These are phyloP conservation scores for Neurospora sp. DNA, from an alignment of 2,329 filamentous ascomycete species.

Conservation along the genomic window DNA sequence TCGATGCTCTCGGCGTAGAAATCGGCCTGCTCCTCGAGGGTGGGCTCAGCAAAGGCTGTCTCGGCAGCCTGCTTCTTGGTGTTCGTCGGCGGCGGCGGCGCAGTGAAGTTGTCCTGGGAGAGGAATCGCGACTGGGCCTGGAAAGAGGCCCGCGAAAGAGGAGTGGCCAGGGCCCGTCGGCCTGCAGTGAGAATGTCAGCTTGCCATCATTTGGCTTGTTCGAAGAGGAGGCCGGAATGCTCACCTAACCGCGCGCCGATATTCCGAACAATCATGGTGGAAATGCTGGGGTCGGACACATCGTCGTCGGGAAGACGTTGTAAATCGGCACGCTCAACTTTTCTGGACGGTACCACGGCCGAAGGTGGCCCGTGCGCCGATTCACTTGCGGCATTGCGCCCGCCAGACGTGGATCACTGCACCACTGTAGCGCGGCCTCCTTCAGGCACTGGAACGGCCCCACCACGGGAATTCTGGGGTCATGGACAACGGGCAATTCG, in stretches of 20 bases:
- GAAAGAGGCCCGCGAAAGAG: constrained; percentile 29
- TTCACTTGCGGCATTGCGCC: not conserved
- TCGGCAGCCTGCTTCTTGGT: constrained; percentile 4
- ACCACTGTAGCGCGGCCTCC: not conserved
- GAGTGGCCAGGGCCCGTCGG: constrained; percentile 40
- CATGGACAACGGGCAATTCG: not conserved
- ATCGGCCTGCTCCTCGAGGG: constrained; percentile 3
- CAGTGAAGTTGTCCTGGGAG: constrained; percentile 15
- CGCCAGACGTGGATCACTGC: not conserved
- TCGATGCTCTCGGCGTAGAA: constrained; percentile 3
- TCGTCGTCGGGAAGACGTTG: constrained; percentile 1
- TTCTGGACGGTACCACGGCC: constrained; percentile 12
- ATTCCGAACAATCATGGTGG: constrained; percentile 47
- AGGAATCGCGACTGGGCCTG: constrained; percentile 27
- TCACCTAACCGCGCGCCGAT: constrained; percentile 44
- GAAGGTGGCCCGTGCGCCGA: constrained; percentile 14
- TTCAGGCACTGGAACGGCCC: not conserved
- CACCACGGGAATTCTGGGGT: not conserved
- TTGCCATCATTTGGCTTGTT: not conserved
- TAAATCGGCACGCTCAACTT: constrained; percentile 13
- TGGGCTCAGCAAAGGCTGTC: not conserved
- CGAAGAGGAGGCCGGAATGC: constrained; percentile 8
- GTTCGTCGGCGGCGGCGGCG: constrained; percentile 16
- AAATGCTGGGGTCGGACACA: constrained; percentile 15
- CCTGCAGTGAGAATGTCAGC: constrained; percentile 27